These are phyloP conservation scores for Alternaria sp. DNA, from an alignment of 2,329 filamentous ascomycete species.

Conservation along the genomic window DNA sequence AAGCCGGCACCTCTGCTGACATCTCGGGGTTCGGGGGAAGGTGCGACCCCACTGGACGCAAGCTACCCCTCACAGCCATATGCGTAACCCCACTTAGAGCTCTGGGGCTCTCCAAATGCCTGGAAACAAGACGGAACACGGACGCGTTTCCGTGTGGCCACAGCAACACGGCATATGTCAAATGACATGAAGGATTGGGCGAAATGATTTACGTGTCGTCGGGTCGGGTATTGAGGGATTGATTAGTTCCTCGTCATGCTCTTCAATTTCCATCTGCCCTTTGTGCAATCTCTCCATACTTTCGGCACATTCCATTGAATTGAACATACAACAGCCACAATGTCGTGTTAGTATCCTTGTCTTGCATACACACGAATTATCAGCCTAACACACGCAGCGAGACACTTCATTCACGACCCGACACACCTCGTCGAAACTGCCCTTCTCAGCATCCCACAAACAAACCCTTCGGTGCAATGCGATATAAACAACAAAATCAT, in stretches of 20 bases:
- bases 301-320: background rate
- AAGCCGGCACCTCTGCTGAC: conserved; percentile 9
- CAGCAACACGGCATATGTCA: conserved; percentile 9
- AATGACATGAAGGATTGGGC: conserved; percentile 9
- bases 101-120: conserved; percentile 2
- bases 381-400: conserved; percentile 52
- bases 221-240: conserved; percentile 9
- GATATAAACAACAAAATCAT: conserved; percentile 81
- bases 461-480: conserved; percentile 83
- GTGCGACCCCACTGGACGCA: conserved; percentile 10
- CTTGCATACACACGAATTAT: background rate
- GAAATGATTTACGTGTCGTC: conserved; percentile 1
- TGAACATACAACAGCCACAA: background rate
- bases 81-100: conserved; percentile 10
- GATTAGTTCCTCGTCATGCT: background rate
- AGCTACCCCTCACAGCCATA: conserved; percentile 16
- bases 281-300: background rate
- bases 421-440: conserved; percentile 79
- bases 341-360: conserved; percentile 13
- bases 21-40: conserved; percentile 9
- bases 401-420: conserved; percentile 91
- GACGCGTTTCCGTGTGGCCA: conserved; percentile 10
- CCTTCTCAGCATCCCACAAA: conserved; percentile 78
- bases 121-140: conserved; percentile 5
- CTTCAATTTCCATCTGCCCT: background rate